These are phyloP conservation scores for Xylariaceae sp. DNA, from an alignment of 2,329 filamentous ascomycete species.

Conservation along the genomic window DNA sequence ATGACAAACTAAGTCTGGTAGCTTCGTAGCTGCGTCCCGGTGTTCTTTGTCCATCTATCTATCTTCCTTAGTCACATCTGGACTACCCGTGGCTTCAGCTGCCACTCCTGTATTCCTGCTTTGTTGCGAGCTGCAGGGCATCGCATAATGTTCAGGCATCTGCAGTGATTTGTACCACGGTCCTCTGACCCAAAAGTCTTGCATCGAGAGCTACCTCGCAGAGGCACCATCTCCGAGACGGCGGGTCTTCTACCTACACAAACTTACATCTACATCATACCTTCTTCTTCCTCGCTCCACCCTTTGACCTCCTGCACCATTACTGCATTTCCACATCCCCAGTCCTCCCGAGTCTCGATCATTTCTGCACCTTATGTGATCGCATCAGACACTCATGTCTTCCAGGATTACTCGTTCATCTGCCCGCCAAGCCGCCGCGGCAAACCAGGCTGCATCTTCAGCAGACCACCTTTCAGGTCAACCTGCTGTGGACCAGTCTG, in stretches of 20 bases:
- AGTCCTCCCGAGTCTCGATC: conserved; percentile 23
- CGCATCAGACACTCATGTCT: conserved; percentile 77
- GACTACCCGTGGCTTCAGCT: conserved; percentile 12
- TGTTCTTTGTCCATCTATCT: conserved; percentile 22
- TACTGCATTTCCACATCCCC: conserved; percentile 22
- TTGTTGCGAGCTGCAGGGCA: conserved; percentile 13
- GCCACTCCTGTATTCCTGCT: conserved; percentile 5
- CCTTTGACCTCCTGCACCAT: conserved; percentile 21
- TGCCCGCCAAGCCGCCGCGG: conserved; percentile 89
- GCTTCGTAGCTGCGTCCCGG: conserved; percentile 12
- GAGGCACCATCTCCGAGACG: conserved; percentile 21
- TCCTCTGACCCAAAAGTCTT: conserved; percentile 19
- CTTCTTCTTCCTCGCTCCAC: conserved; percentile 8
- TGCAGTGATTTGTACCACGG: conserved; percentile 14
- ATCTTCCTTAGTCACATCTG: background rate
- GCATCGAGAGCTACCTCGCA: conserved; percentile 20
- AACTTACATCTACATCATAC: conserved; percentile 19
- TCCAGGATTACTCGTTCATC: conserved; percentile 95
- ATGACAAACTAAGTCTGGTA: conserved; percentile 13
- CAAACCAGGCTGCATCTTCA: conserved; percentile 62
- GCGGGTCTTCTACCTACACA: conserved; percentile 22
- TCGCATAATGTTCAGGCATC: conserved; percentile 20
- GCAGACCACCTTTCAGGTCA: conserved; percentile 48
- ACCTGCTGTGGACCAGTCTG: conserved; percentile 49
- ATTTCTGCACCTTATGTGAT: conserved; percentile 28